These are phyloP conservation scores for Curvularia sp. DNA, from an alignment of 2,329 filamentous ascomycete genomes.

Conservation along the genomic window DNA sequence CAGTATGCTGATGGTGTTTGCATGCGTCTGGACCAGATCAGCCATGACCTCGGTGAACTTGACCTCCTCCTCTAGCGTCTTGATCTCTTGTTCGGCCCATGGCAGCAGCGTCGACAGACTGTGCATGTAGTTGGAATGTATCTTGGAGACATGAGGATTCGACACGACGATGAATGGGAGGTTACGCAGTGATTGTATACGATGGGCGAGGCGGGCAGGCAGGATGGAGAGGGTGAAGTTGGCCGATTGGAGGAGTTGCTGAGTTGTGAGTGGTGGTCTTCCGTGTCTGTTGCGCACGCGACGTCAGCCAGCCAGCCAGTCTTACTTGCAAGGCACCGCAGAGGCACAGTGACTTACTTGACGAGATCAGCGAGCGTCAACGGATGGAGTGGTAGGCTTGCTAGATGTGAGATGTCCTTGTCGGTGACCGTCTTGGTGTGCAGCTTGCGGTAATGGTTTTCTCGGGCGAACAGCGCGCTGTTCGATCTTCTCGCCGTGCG, in stretches of 20 bases:
- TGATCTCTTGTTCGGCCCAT: constrained; percentile 76
- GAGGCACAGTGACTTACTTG: constrained; percentile 63
- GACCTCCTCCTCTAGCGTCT: constrained; percentile 83
- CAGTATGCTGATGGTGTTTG: constrained; percentile 91
- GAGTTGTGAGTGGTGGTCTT: constrained; percentile 80
- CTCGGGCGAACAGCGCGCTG: constrained; percentile 27
- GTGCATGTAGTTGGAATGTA: constrained; percentile 96
- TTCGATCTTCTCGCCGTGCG: constrained; percentile 27
- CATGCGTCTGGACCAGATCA: constrained; percentile 93
- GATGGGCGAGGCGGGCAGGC: constrained; percentile 88
- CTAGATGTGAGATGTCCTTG: constrained; percentile 79
- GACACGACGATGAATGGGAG: constrained; percentile 97
- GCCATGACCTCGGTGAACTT: constrained; percentile 91
- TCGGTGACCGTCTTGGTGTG: constrained; percentile 62
- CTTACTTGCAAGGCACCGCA: neutral
- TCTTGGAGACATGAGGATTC: constrained; percentile 92
- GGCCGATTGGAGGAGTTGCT: constrained; percentile 84
- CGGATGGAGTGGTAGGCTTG: constrained; percentile 77
- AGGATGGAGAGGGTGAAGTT: constrained; percentile 95
- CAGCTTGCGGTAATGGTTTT: constrained; percentile 30
- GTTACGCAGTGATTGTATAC: constrained; percentile 90
- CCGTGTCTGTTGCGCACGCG: constrained; percentile 64
- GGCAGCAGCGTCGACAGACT: constrained; percentile 89
- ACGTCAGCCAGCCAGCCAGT: constrained; percentile 19
- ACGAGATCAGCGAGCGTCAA: constrained; percentile 88